phyloP scores from a whole-genome alignment of 345 rosid genomes.

The Eucalyptus regnans region DNA sequence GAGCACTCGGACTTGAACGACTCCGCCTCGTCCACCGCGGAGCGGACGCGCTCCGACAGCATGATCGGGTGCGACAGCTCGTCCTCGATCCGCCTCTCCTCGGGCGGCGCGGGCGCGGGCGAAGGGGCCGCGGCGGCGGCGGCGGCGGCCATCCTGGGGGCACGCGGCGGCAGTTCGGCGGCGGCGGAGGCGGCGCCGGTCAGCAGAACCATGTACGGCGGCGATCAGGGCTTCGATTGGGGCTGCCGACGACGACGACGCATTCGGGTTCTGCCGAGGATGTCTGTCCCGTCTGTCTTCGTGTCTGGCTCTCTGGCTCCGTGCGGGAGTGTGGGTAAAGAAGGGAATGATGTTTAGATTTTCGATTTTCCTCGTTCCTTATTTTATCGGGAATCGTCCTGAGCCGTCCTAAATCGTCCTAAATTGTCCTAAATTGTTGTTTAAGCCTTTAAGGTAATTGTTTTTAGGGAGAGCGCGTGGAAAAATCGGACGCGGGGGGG shows the following conservation, averaged over 20 bases:
- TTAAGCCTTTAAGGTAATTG: neutral
- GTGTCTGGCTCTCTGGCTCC: neutral
- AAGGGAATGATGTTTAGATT: neutral
- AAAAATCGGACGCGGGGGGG: neutral
- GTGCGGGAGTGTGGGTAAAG: neutral
- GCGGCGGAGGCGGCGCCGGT: neutral
- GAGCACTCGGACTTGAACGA: slow-evolving; percentile 44
- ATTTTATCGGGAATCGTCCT: too few species aligned
- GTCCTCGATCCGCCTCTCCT: slow-evolving; percentile 46
- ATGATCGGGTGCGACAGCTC: slow-evolving; percentile 35
- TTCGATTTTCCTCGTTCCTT: too few species aligned
- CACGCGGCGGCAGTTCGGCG: neutral
- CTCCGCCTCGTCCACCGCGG: slow-evolving; percentile 41
- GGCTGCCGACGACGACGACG: too few species aligned
- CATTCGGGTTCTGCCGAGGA: neutral
- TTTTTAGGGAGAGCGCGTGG: neutral
- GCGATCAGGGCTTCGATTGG: neutral
- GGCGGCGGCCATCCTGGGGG: neutral
- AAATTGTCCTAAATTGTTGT: neutral
- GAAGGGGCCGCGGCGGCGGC: neutral
- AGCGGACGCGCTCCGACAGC: slow-evolving; percentile 46
- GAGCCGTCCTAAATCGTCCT: too few species aligned
- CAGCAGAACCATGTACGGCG: neutral
- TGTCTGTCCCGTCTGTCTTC: neutral
- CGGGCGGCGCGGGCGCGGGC: neutral